A percentile compares a stretch with the other conserved stretches of the same genome.
Conservation (phyloP, 371 early-diverging fungal species). For the Coemansia sp. region DNA sequence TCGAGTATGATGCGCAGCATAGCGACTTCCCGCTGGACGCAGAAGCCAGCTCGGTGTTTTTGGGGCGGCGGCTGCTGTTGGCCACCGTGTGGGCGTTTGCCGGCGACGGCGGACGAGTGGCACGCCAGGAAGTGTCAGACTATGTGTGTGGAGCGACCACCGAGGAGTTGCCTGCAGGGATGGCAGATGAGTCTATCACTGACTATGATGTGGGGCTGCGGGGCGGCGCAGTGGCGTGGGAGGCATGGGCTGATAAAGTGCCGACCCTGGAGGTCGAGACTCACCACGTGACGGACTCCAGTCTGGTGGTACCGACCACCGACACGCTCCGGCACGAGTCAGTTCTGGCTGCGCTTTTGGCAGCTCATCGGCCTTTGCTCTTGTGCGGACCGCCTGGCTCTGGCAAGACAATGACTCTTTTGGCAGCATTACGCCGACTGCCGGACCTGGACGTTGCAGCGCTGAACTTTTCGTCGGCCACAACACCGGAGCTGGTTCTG, state of each 20-base stretch:
- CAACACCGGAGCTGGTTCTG: constrained; percentile 92
- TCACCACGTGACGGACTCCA: constrained; percentile 87
- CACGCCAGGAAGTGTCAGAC: constrained; percentile 76
- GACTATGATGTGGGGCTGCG: constrained; percentile 87
- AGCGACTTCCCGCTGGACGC: constrained; percentile 85
- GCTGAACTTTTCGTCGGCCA: constrained; percentile 97
- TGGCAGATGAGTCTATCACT: constrained; percentile 62
- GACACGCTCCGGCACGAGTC: constrained; percentile 98
- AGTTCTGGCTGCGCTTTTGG: constrained; percentile 90
- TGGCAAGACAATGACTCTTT: constrained; percentile 98
- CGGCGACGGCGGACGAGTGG: constrained; percentile 83
- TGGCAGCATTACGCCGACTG: constrained; percentile 91
- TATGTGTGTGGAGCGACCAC: constrained; percentile 77
- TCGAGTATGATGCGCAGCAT: constrained; percentile 88
- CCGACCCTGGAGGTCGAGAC: constrained; percentile 95
- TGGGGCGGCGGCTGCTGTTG: constrained; percentile 77
- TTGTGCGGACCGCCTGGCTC: constrained; percentile 99
- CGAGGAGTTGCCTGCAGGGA: constrained; percentile 73
- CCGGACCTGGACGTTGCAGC: constrained; percentile 96
- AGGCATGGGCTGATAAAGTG: constrained; percentile 85
- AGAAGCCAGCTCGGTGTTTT: constrained; percentile 75
- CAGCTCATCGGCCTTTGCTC: constrained; percentile 90
- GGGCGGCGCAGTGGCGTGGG: constrained; percentile 77
- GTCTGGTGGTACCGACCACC: constrained; percentile 95
- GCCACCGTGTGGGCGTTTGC: constrained; percentile 94